Evolutionary conservation across 177 flowering plant species (phyloP).

Genomic region (Tripterygium wilfordii): DNA sequence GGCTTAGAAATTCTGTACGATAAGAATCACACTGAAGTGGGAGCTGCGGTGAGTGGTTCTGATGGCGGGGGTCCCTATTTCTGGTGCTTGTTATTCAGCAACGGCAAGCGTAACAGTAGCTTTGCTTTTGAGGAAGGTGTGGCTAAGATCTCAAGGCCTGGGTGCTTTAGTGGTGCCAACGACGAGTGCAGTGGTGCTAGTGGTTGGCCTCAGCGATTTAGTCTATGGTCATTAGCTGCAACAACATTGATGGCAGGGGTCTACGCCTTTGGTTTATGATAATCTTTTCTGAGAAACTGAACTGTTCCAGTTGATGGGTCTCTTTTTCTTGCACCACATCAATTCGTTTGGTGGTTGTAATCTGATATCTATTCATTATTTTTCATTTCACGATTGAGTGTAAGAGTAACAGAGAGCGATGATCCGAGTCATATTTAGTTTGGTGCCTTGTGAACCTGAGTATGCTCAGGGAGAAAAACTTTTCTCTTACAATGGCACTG

Average conservation of each 20-base stretch:
- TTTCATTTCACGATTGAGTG: neutral
- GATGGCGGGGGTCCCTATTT: constrained; percentile 88
- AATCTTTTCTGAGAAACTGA: neutral
- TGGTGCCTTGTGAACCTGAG: no score
- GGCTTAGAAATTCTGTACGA: constrained; percentile 57
- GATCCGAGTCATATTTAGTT: no score
- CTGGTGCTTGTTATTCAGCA: constrained; percentile 91
- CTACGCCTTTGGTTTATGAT: constrained; percentile 32
- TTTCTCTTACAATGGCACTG: no score
- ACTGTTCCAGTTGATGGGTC: neutral
- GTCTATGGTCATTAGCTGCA: constrained; percentile 15
- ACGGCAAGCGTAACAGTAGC: constrained; percentile 51
- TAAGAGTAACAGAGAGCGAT: no score
- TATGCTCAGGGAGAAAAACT: no score
- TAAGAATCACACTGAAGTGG: constrained; percentile 82
- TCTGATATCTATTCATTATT: neutral
- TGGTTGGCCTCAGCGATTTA: constrained; percentile 7
- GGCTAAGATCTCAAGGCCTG: constrained; percentile 54
- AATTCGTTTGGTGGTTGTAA: constrained; percentile 3
- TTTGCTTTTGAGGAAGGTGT: constrained; percentile 55
- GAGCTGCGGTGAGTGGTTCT: constrained; percentile 78
- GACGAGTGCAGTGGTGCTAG: constrained; percentile 65
- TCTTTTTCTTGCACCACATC: neutral
- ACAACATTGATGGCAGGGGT: constrained; percentile 27
- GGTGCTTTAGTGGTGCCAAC: constrained; percentile 87